phyloP scores from a whole-genome alignment of 2,329 filamentous ascomycete genomes.

The Colletotrichum salicis region DNA sequence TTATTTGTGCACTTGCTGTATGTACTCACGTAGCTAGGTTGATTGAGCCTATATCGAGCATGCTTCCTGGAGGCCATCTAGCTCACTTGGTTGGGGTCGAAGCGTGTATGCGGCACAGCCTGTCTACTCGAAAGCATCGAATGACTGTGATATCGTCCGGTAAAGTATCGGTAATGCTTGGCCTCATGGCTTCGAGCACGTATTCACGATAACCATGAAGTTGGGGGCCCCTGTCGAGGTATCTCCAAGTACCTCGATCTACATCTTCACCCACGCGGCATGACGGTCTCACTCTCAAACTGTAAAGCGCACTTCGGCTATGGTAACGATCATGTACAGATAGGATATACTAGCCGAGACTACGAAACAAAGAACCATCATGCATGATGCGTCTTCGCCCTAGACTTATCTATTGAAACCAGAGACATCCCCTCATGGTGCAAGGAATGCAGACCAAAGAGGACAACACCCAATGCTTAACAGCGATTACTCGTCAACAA shows the following conservation, averaged over 20 bases:
- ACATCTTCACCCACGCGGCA: background rate
- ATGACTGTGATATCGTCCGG: background rate
- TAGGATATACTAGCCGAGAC: conserved; percentile 35
- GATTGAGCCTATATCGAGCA: background rate
- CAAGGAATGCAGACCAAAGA: conserved; percentile 26
- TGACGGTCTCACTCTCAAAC: background rate
- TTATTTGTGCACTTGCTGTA: background rate
- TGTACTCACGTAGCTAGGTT: background rate
- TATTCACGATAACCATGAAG: background rate
- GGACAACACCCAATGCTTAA: conserved; percentile 3
- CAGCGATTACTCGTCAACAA: conserved; percentile 84
- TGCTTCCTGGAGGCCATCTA: background rate
- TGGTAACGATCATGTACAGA: conserved; percentile 32
- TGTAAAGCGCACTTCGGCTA: background rate
- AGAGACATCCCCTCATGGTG: conserved; percentile 18
- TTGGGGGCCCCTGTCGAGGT: background rate
- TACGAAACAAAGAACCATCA: conserved; percentile 29
- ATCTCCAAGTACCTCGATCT: background rate
- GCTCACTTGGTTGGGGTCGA: background rate
- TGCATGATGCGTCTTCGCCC: conserved; percentile 28
- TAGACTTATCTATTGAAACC: conserved; percentile 29
- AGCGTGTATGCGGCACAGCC: background rate
- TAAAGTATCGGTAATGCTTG: background rate
- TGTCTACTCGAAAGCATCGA: background rate
- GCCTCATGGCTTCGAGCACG: background rate